phyloP scores from a whole-genome alignment of 2,329 filamentous ascomycete species.

The Plectosphaerella cucumerina region DNA sequence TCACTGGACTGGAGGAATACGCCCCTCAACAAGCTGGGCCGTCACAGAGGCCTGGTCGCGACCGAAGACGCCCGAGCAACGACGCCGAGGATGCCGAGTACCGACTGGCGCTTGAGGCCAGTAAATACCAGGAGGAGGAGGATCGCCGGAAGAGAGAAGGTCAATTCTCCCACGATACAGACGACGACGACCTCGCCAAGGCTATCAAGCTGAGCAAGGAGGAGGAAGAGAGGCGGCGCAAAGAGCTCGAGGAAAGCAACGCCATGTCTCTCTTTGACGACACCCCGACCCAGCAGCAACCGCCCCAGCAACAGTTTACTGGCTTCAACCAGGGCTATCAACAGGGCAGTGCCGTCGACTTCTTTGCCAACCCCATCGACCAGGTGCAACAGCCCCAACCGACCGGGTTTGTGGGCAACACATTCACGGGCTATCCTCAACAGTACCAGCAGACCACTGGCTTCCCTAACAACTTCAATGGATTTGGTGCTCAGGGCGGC shows the following conservation, averaged over 20 bases:
- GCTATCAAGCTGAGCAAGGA: conserved; percentile 92
- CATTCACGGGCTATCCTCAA: conserved; percentile 49
- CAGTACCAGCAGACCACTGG: conserved; percentile 44
- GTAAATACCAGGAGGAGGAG: conserved; percentile 92
- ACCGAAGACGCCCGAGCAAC: conserved; percentile 45
- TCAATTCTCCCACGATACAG: conserved; percentile 43
- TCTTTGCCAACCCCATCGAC: conserved; percentile 92
- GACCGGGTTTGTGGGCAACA: conserved; percentile 64
- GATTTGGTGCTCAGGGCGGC: conserved; percentile 63
- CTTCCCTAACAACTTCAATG: conserved; percentile 63
- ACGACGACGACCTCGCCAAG: conserved; percentile 88
- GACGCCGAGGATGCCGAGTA: conserved; percentile 92
- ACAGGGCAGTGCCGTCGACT: conserved; percentile 93
- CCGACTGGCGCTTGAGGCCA: conserved; percentile 85
- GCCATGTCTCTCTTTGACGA: conserved; percentile 87
- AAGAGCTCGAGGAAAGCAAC: conserved; percentile 83
- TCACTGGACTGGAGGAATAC: conserved; percentile 87
- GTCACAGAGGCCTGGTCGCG: conserved; percentile 34
- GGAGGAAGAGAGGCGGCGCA: conserved; percentile 85
- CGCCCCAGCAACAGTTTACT: conserved; percentile 67
- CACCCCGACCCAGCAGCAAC: conserved; percentile 50
- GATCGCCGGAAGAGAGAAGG: conserved; percentile 70
- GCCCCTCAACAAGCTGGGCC: conserved; percentile 38
- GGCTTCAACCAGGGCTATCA: conserved; percentile 97
- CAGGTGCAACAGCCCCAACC: conserved; percentile 70